Percentiles rank a stretch among this genome's conserved stretches.
Conservation (phyloP, 2,329 filamentous ascomycete species). For the Colletotrichum cordylinicola region DNA sequence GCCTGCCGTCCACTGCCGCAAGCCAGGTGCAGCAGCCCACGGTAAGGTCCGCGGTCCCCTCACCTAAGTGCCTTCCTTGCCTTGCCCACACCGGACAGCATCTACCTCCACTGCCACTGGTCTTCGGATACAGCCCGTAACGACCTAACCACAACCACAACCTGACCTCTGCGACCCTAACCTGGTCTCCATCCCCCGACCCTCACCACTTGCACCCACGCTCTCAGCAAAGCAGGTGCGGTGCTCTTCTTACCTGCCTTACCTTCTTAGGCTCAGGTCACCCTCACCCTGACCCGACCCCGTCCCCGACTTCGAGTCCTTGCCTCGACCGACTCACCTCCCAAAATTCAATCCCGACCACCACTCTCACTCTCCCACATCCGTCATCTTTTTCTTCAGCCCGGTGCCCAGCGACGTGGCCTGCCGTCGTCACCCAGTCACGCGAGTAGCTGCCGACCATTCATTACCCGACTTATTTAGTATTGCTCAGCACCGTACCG, state of each 20-base stretch:
- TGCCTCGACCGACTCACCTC: conserved; percentile 8
- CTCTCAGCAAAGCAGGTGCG: neutral
- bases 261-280: neutral
- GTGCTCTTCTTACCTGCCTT: neutral
- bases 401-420: conserved; percentile 17
- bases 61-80: neutral
- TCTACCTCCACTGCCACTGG: neutral
- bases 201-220: neutral
- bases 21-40: neutral
- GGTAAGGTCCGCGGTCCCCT: neutral
- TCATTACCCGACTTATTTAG: conserved; percentile 15
- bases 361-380: neutral
- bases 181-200: conserved; percentile 13
- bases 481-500: conserved; percentile 15
- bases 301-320: neutral
- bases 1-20: neutral
- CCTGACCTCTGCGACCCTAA: conserved; percentile 20
- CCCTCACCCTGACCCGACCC: conserved; percentile 8
- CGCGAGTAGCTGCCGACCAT: conserved; percentile 15
- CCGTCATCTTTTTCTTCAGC: conserved; percentile 14
- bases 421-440: conserved; percentile 16
- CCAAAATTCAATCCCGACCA: conserved; percentile 1
- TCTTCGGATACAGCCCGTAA: neutral
- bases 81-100: neutral
- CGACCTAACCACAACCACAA: neutral